These are phyloP conservation scores for Boletus speciosus DNA, from an alignment of 768 basidiomycete species.

Conservation along the genomic window DNA sequence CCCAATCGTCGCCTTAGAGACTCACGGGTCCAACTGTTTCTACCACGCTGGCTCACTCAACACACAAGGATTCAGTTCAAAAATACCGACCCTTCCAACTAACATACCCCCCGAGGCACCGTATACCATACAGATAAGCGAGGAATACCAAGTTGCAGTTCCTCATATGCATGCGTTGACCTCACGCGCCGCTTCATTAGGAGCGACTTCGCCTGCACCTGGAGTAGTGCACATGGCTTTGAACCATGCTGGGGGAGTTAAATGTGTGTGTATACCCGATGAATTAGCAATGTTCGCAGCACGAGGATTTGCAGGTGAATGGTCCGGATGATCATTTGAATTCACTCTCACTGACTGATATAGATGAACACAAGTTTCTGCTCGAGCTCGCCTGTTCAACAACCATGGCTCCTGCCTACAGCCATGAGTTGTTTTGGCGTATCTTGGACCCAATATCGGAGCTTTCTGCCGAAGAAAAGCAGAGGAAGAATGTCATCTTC, in stretches of 20 bases:
- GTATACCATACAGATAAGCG: slow-evolving; percentile 41
- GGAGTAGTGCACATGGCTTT: slow-evolving; percentile 65
- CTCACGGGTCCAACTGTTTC: slow-evolving; percentile 71
- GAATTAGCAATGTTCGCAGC: slow-evolving; percentile 65
- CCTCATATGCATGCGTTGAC: slow-evolving; percentile 56
- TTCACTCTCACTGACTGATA: neutral
- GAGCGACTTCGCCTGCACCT: slow-evolving; percentile 62
- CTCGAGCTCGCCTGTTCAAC: slow-evolving; percentile 75
- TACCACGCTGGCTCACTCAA: slow-evolving; percentile 68
- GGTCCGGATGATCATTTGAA: neutral
- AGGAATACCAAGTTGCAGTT: slow-evolving; percentile 45
- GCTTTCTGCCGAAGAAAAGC: slow-evolving; percentile 23
- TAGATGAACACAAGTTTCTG: slow-evolving; percentile 74
- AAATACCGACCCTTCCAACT: slow-evolving; percentile 34
- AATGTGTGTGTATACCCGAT: slow-evolving; percentile 61
- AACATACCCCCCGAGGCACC: slow-evolving; percentile 26
- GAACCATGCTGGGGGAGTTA: slow-evolving; percentile 52
- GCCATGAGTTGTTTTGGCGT: slow-evolving; percentile 49
- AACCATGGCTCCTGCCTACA: slow-evolving; percentile 65
- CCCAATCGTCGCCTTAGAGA: slow-evolving; percentile 64
- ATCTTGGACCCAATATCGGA: slow-evolving; percentile 22
- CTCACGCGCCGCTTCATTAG: slow-evolving; percentile 68
- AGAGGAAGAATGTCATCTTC: slow-evolving; percentile 17
- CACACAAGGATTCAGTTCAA: slow-evolving; percentile 29
- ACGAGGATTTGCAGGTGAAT: slow-evolving; percentile 54